These are phyloP conservation scores for Taxawa tesnikishii DNA, from an alignment of 2,329 filamentous ascomycete species.

Conservation along the genomic window DNA sequence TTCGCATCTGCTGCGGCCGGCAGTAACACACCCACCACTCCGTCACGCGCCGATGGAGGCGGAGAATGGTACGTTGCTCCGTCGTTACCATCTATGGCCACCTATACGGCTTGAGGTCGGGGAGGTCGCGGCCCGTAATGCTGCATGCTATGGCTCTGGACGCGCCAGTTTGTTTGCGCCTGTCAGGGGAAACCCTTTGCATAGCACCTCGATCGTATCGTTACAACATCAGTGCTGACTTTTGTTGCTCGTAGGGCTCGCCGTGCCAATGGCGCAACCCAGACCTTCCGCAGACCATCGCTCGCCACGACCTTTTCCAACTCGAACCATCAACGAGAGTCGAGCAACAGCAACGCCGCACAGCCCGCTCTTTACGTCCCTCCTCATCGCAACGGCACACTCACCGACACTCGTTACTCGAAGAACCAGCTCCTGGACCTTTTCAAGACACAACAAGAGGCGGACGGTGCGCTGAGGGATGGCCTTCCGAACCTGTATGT, in stretches of 20 bases:
- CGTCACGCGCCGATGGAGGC: constrained; percentile 28
- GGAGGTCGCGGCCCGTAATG: neutral
- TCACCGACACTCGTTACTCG: constrained; percentile 52
- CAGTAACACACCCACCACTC: constrained; percentile 22
- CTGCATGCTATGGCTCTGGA: constrained; percentile 3
- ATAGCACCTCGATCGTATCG: neutral
- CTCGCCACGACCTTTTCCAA: constrained; percentile 40
- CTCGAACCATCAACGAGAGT: constrained; percentile 24
- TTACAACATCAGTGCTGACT: constrained; percentile 1
- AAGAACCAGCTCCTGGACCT: constrained; percentile 70
- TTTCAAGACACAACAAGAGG: constrained; percentile 46
- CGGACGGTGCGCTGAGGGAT: constrained; percentile 49
- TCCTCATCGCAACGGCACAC: constrained; percentile 49
- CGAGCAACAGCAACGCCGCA: constrained; percentile 10
- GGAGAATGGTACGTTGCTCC: constrained; percentile 33
- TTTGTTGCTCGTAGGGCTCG: constrained; percentile 37
- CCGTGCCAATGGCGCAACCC: constrained; percentile 53
- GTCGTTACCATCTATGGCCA: neutral
- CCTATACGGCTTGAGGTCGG: neutral
- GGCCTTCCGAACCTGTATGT: constrained; percentile 58
- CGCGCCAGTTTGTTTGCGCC: constrained; percentile 6
- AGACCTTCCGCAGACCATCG: constrained; percentile 54
- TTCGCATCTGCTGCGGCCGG: constrained; percentile 39
- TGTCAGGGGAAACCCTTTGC: constrained; percentile 5
- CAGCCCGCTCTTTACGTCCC: constrained; percentile 41